Conservation (phyloP, 768 basidiomycete species). For the Nevesoporus exiguus region DNA sequence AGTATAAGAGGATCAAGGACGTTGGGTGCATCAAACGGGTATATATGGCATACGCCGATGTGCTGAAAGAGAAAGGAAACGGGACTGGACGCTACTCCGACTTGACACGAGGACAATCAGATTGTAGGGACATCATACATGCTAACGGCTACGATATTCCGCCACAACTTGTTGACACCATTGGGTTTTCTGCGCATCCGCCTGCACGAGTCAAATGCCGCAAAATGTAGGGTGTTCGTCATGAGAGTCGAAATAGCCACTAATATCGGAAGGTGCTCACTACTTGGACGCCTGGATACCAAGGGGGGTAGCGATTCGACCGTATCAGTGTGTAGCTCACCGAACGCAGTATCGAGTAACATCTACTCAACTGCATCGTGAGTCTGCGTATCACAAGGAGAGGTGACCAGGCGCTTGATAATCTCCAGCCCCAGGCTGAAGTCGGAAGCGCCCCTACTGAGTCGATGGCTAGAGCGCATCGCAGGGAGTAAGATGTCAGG, state of each 20-base stretch:
- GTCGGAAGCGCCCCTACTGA: no score
- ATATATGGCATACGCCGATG: slow-evolving; percentile 68
- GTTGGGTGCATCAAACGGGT: slow-evolving; percentile 72
- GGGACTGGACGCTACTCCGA: slow-evolving; percentile 16
- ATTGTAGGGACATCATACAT: no score
- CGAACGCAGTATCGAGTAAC: background rate
- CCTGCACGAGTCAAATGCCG: no score
- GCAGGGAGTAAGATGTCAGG: background rate
- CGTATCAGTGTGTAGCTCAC: no score
- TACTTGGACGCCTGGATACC: no score
- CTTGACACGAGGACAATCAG: background rate
- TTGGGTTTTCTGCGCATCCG: no score
- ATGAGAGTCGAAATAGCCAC: no score
- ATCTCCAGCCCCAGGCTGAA: background rate
- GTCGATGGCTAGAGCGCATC: background rate
- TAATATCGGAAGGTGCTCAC: no score
- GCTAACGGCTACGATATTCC: no score
- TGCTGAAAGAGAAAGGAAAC: slow-evolving; percentile 59
- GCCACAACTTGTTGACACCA: no score
- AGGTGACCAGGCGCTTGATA: background rate
- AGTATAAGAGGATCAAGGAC: slow-evolving; percentile 38
- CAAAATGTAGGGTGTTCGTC: no score
- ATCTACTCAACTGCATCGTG: background rate
- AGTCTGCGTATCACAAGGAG: background rate
- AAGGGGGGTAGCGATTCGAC: no score